phyloP scores from a whole-genome alignment of 768 basidiomycete species.

The Solioccasus polychromus region DNA sequence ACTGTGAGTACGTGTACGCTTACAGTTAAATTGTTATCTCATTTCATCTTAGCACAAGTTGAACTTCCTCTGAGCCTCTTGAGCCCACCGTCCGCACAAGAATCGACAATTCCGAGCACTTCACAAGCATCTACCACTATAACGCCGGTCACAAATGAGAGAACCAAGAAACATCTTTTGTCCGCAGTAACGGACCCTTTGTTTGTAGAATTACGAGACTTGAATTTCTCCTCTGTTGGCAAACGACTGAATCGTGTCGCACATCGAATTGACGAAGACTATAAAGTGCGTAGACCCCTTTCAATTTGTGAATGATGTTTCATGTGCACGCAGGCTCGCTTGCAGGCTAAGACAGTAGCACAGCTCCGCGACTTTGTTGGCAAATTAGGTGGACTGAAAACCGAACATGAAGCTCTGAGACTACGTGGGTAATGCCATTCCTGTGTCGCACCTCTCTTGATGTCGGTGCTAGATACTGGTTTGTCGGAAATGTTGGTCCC shows the following conservation, averaged over 20 bases:
- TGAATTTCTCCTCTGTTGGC: conserved; percentile 91
- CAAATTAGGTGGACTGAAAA: conserved; percentile 87
- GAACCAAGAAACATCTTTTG: conserved; percentile 87
- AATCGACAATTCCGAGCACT: conserved; percentile 36
- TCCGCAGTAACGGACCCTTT: conserved; percentile 77
- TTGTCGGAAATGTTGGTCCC: conserved; percentile 90
- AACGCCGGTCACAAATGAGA: conserved; percentile 63
- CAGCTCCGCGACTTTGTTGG: conserved; percentile 95
- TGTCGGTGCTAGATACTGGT: conserved; percentile 68
- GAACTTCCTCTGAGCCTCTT: conserved; percentile 76
- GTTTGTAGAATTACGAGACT: conserved; percentile 78
- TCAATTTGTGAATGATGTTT: conserved; percentile 1
- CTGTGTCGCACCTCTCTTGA: conserved; percentile 3
- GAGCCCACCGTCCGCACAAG: conserved; percentile 50
- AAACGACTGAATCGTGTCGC: conserved; percentile 78
- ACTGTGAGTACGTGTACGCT: conserved; percentile 55
- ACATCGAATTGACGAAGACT: conserved; percentile 84
- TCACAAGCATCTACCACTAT: conserved; percentile 43
- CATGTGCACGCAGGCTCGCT: conserved; percentile 53
- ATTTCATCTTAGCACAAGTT: conserved; percentile 55
- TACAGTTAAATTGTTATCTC: background rate
- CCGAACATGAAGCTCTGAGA: conserved; percentile 84
- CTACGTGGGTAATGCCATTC: conserved; percentile 60
- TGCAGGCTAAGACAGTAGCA: conserved; percentile 85
- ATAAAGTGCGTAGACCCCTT: conserved; percentile 55